These are phyloP conservation scores for Ballota nigra DNA, from an alignment of 257 asterid genomes.

Conservation along the genomic window DNA sequence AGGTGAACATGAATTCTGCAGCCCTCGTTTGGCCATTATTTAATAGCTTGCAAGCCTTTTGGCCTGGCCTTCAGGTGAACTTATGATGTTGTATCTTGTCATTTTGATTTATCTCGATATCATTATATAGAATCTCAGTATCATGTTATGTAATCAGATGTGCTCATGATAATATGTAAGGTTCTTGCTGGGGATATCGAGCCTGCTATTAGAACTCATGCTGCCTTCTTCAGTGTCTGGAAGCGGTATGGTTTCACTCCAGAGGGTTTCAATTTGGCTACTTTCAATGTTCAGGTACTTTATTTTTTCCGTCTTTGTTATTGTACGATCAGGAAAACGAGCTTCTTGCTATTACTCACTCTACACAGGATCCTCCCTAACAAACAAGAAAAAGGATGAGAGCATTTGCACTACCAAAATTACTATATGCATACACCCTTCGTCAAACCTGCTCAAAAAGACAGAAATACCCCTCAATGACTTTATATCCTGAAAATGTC, in stretches of 20 bases:
- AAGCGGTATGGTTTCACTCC: constrained; percentile 95
- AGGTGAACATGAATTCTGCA: constrained; percentile 98
- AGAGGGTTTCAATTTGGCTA: constrained; percentile 96
- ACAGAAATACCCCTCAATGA: background rate
- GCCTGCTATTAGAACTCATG: constrained; percentile 92
- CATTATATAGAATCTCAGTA: background rate
- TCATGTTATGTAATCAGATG: constrained; percentile 21
- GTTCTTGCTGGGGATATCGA: constrained; percentile 98
- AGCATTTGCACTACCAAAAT: background rate
- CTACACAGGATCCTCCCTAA: background rate
- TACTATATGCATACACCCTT: background rate
- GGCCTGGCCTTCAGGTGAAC: constrained; percentile 99
- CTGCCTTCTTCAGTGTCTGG: constrained; percentile 98
- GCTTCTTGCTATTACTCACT: background rate
- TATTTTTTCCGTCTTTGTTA: constrained; percentile 19
- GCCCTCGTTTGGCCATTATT: constrained; percentile 98
- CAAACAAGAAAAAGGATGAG: background rate
- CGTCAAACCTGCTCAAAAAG: background rate
- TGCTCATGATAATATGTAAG: constrained; percentile 46
- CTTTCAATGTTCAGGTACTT: constrained; percentile 80
- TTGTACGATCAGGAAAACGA: background rate
- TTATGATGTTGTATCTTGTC: background rate
- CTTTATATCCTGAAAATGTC: background rate
- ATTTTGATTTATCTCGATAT: background rate
- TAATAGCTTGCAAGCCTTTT: constrained; percentile 96